phyloP scores from a whole-genome alignment of 495 filamentous ascomycete species.

The Hypomontagnella submonticulosa region DNA sequence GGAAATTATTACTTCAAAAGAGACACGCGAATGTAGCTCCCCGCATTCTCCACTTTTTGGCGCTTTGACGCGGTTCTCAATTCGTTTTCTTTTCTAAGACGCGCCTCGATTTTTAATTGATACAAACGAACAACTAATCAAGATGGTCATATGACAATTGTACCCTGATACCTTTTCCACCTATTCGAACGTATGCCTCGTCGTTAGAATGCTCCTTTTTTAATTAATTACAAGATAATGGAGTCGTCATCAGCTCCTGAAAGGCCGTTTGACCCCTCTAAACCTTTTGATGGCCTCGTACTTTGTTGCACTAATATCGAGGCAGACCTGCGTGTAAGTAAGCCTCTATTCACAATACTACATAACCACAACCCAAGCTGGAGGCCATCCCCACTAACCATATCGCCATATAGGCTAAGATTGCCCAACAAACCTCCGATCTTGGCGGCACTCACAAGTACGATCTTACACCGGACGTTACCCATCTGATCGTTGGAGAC shows the following conservation, averaged over 20 bases:
- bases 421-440: constrained; percentile 74
- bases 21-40: too few species aligned
- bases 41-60: too few species aligned
- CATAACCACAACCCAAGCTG: constrained; percentile 26
- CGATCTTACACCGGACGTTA: constrained; percentile 95
- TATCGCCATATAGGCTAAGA: constrained; percentile 66
- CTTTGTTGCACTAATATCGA: constrained; percentile 92
- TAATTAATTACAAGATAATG: constrained; percentile 28
- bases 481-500: constrained; percentile 91
- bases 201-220: constrained; percentile 35
- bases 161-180: background rate
- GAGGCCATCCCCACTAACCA: constrained; percentile 7
- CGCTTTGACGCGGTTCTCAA: too few species aligned
- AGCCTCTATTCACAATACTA: constrained; percentile 2
- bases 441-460: constrained; percentile 89
- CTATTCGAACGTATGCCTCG: background rate
- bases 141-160: background rate
- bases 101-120: too few species aligned
- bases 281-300: constrained; percentile 81
- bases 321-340: constrained; percentile 80
- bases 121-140: background rate
- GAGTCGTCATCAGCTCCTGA: constrained; percentile 37
- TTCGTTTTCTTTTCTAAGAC: too few species aligned
- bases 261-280: constrained; percentile 55
- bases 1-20: too few species aligned